Evolutionary conservation across 305 asterid genomes (phyloP).

Genomic region (Fraxinus sp.): DNA sequence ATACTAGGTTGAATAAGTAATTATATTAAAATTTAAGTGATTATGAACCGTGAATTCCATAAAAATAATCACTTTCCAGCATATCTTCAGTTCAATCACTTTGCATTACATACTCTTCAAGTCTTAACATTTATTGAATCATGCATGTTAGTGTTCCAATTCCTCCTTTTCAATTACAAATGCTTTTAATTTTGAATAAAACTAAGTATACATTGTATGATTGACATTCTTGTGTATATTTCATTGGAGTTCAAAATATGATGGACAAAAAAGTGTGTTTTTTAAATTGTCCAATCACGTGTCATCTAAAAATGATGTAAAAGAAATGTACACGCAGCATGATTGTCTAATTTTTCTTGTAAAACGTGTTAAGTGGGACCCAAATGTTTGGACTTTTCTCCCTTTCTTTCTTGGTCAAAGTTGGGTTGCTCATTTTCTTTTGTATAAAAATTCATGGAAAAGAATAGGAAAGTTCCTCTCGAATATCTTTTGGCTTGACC

Average conservation of each 20-base stretch:
- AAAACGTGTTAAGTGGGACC: neutral
- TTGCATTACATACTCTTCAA: neutral
- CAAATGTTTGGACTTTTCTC: neutral
- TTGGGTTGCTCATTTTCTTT: neutral
- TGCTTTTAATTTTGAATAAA: neutral
- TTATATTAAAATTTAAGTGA: neutral
- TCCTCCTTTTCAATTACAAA: neutral
- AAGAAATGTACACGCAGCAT: too few relatives aligned
- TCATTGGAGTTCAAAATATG: too few relatives aligned
- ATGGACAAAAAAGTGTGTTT: too few relatives aligned
- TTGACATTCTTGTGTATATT: too few relatives aligned
- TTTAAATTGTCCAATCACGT: too few relatives aligned
- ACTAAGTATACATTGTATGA: too few relatives aligned
- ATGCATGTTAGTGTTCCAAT: neutral
- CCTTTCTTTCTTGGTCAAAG: neutral
- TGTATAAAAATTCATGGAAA: neutral
- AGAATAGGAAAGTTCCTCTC: neutral
- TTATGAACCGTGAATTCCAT: neutral
- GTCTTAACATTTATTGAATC: neutral
- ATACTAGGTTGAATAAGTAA: too few relatives aligned
- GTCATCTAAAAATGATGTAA: too few relatives aligned
- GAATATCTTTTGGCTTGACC: neutral
- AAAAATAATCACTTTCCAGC: too few relatives aligned
- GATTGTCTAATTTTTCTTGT: too few relatives aligned
- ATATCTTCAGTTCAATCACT: neutral